Evolutionary conservation across 495 filamentous ascomycete genomes (phyloP), one percentile per base, ranked within the genome.

Genomic region (Penicillium fimorum): DNA sequence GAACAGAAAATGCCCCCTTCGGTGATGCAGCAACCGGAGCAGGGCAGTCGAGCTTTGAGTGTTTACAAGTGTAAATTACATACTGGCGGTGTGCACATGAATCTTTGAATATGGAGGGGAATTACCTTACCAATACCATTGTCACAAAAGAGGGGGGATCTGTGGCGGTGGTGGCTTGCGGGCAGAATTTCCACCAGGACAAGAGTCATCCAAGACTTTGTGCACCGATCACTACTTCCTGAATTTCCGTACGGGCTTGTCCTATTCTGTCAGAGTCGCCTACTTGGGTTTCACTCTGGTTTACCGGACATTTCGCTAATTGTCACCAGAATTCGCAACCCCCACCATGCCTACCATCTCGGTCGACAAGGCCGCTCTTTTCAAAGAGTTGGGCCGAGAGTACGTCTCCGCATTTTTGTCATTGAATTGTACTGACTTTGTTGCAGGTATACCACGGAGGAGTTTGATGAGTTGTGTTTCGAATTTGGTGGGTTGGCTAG

Each of bases 391-490:
- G 53, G 93, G 91, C 62, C 86, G 87, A 72, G 84, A 94, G 86
- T 96, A 81, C 70, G 87, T 75, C 60, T 42, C 20, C 32, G 17
- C 45, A 1, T 22, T 20, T 20, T 24, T 40, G 38, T 20, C 29
- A 43, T 32, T 44, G 40, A 52, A 41, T n/a, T 32, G 1, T 32
- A 12, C 27, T 47, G 17, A 47, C 7, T 1, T 8, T 4, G 40
- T 58, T 69, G 33, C 38, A 92, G 89, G 27, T 96, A 91, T 70
- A 96, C 92, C 43, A 90, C 88, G 62, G 84, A 96, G 59, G 89
- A 93, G 68, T 97, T 99, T 70, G 93, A 98, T 67, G 87, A 96
- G 67, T 78, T 99, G 61, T 99, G 94, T 70, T 98, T 99, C 82
- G 94, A 99, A 62, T 99, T 96, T 70, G 94, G 92, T 86, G 73